Conservation (phyloP, 164 flowering plant species). For the Macadamia tetraphylla region DNA sequence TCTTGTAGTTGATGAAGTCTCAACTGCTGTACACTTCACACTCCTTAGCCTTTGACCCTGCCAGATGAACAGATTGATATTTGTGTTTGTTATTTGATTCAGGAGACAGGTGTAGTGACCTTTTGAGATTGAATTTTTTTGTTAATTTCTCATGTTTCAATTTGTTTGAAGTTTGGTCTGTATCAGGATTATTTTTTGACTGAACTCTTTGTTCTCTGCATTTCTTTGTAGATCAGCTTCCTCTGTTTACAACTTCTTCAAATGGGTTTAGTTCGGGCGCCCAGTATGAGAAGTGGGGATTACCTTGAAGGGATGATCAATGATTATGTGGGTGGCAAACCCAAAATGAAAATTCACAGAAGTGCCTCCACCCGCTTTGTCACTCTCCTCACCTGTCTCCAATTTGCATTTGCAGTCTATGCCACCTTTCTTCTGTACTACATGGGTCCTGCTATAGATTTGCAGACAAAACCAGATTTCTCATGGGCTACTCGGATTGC, state of each 20-base stretch:
- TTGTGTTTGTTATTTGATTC: background rate
- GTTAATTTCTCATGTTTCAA: constrained; percentile 1
- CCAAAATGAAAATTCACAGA: constrained; percentile 37
- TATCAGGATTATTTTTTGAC: background rate
- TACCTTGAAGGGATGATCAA: constrained; percentile 70
- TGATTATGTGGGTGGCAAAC: constrained; percentile 64
- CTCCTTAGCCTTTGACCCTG: too few species aligned
- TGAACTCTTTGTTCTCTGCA: background rate
- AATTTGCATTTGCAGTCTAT: constrained; percentile 81
- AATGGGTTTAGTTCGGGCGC: constrained; percentile 46
- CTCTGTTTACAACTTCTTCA: constrained; percentile 5
- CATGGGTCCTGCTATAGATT: constrained; percentile 80
- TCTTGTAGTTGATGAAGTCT: background rate
- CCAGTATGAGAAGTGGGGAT: constrained; percentile 52
- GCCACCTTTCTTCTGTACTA: constrained; percentile 82
- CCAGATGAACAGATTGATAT: background rate
- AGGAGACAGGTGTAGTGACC: background rate
- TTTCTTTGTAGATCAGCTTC: constrained; percentile 15
- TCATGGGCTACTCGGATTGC: constrained; percentile 79
- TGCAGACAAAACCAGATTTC: constrained; percentile 66
- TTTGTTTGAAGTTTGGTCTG: background rate
- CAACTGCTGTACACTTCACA: too few species aligned
- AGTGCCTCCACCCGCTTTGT: constrained; percentile 52
- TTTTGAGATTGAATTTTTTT: background rate
- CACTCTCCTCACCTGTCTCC: constrained; percentile 70